Percentiles rank a stretch among this genome's conserved stretches.
These are phyloP conservation scores for Penicillium palitans DNA, from an alignment of 2,329 filamentous ascomycete genomes.

Conservation along the genomic window DNA sequence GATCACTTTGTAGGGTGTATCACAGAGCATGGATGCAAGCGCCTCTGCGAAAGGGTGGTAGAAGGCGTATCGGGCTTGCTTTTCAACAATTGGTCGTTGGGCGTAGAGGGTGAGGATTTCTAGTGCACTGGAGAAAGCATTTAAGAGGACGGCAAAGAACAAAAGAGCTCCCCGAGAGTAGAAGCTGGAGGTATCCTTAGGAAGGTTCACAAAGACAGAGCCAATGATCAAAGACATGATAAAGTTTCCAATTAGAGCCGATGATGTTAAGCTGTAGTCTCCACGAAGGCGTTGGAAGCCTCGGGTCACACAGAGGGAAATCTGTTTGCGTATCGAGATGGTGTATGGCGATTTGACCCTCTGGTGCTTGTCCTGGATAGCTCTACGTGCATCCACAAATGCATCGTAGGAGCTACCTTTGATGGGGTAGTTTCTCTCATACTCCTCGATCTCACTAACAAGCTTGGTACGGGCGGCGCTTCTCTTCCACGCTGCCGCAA, in stretches of 20 bases:
- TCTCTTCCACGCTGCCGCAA: slow-evolving; percentile 56
- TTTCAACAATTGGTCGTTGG: slow-evolving; percentile 89
- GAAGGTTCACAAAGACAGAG: slow-evolving; percentile 76
- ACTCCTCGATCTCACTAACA: slow-evolving; percentile 40
- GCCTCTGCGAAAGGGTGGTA: slow-evolving; percentile 90
- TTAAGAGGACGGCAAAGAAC: slow-evolving; percentile 82
- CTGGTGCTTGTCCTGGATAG: slow-evolving; percentile 36
- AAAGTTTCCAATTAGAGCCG: slow-evolving; percentile 64
- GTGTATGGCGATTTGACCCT: slow-evolving; percentile 44
- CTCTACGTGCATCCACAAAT: slow-evolving; percentile 36
- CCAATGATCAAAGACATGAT: slow-evolving; percentile 72
- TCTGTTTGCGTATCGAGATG: neutral
- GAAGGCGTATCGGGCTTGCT: slow-evolving; percentile 80
- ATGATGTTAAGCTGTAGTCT: slow-evolving; percentile 61
- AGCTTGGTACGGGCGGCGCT: slow-evolving; percentile 47
- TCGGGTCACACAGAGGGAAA: neutral
- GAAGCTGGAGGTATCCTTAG: slow-evolving; percentile 65
- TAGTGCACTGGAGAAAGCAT: slow-evolving; percentile 70
- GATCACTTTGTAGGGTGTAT: slow-evolving; percentile 78
- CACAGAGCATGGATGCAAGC: slow-evolving; percentile 80
- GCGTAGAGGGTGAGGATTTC: slow-evolving; percentile 80
- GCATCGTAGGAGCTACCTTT: slow-evolving; percentile 33
- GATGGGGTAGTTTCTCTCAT: slow-evolving; percentile 39
- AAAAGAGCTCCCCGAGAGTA: slow-evolving; percentile 73
- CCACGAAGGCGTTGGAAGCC: neutral